Base-by-base conservation (phyloP, 495 filamentous ascomycete species). In the Penicillium goetzii region DNA sequence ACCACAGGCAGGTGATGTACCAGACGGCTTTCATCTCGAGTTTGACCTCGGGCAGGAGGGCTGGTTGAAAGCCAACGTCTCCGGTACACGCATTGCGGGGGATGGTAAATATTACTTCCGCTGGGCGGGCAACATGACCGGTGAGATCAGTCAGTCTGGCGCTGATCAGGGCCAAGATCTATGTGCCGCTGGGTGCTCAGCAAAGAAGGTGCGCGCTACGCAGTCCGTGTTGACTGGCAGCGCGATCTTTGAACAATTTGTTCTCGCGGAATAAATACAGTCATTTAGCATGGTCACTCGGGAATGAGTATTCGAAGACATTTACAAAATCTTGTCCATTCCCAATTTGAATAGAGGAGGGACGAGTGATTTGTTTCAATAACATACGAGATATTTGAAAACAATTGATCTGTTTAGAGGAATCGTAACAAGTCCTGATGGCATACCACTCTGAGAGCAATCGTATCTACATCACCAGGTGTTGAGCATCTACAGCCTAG, bases 221-320 rank as follows among this genome's bases (percentile, higher is more conserved):
- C 17, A 55, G 34, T 49, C 28, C 17, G 11, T 2, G 23, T n/a
- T 67, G n/a, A 19, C 26, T 26, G 68, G 69, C 2, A 69, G 68
- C 19, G 64, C 64, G 12, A 50, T 69, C 33, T 72, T 70, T 56
- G 71, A 74, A 10, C 69, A 70, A 25, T 74, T 74, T 60, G 56
- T 56, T 0, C 19, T 72, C 6, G 32, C 25, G 3, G 59, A 54
- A 8, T 43, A 61, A 10, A 10, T 1, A 10, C 4, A 11, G 19
- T 23, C 2, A 11, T 43, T 5, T 10, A 10, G 9, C 8, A 10
- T 5, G 26, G n/a, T 21, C n/a, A 9, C 47, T 14, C 0, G 26
- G 15, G 38, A 28, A 45, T 43, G 47, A 60, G 25, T 32, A 7
- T 19, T 45, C 17, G n/a, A 28, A 58, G 32, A 36, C 34, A 36